These are phyloP conservation scores for Daldinia childiae DNA, from an alignment of 495 filamentous ascomycete genomes.

Conservation along the genomic window DNA sequence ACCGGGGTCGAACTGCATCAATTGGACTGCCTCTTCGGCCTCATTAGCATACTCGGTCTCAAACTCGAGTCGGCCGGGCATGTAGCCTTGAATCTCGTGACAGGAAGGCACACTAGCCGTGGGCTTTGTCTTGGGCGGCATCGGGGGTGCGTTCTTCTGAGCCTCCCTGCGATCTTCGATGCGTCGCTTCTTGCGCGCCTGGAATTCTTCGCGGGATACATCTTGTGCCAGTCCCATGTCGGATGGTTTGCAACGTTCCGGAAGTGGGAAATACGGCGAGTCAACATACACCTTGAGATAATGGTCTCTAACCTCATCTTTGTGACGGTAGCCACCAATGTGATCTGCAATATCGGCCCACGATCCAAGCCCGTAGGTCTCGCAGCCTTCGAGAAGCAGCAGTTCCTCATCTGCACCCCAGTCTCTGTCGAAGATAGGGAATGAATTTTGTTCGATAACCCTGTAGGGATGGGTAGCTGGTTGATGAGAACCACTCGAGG, in stretches of 20 bases:
- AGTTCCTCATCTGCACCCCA: conserved; percentile 99
- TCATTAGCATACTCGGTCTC: conserved; percentile 98
- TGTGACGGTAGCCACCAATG: conserved; percentile 91
- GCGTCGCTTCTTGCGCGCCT: conserved; percentile 89
- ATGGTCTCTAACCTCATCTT: conserved; percentile 94
- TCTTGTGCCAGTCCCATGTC: conserved; percentile 79
- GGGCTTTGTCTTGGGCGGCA: conserved; percentile 92
- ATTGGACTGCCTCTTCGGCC: conserved; percentile 96
- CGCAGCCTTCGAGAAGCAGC: conserved; percentile 90
- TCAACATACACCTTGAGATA: conserved; percentile 90
- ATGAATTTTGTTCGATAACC: conserved; percentile 97
- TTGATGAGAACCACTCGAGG: conserved; percentile 80
- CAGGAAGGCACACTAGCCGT: conserved; percentile 93
- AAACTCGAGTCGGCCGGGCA: conserved; percentile 97
- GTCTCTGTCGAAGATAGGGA: conserved; percentile 92
- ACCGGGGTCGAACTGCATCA: conserved; percentile 97
- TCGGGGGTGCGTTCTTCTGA: conserved; percentile 81
- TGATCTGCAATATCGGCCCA: conserved; percentile 99
- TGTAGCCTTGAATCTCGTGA: conserved; percentile 98
- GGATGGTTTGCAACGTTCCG: conserved; percentile 80
- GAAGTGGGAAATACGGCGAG: conserved; percentile 83
- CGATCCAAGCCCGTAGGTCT: conserved; percentile 94
- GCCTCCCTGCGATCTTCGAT: conserved; percentile 94
- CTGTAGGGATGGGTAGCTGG: conserved; percentile 85
- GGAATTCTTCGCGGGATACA: conserved; percentile 91